Conservation (phyloP, 208 protist species). For the Acanthamoeba castellanii region DNA sequence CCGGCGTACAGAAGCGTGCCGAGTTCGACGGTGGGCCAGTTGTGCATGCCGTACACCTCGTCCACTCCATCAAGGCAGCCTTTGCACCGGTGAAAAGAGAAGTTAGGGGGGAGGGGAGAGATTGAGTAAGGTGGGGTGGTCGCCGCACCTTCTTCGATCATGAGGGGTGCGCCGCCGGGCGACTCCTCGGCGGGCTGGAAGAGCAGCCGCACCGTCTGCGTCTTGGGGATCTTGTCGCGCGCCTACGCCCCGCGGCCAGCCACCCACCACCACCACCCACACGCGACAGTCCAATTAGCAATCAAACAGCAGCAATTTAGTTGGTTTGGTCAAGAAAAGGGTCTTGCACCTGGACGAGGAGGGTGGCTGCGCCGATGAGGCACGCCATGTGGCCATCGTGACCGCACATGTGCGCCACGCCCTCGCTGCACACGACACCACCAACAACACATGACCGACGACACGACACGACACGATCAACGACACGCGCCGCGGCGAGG, state of each 20-base stretch:
- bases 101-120: background rate
- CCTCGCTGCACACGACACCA: slow-evolving; percentile 67
- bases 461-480: background rate
- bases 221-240: slow-evolving; percentile 69
- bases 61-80: slow-evolving; percentile 79
- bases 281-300: background rate
- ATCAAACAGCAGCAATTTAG: background rate
- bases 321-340: background rate
- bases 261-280: too few relatives aligned
- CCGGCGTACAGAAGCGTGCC: slow-evolving; percentile 31
- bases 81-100: background rate
- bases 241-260: background rate
- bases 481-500: background rate
- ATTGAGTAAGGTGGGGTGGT: background rate
- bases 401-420: slow-evolving; percentile 83
- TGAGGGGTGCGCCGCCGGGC: slow-evolving; percentile 77
- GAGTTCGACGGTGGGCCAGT: slow-evolving; percentile 77
- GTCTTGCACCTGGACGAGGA: background rate
- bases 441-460: too few relatives aligned
- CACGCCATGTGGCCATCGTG: slow-evolving; percentile 83
- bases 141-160: slow-evolving; percentile 79
- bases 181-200: slow-evolving; percentile 83
- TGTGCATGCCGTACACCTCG: slow-evolving; percentile 84
- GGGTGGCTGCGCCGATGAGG: slow-evolving; percentile 72
- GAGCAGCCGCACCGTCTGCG: slow-evolving; percentile 75